Base-by-base conservation (phyloP, 176 grass and related monocot genomes). In the Musa troglodytarum region DNA sequence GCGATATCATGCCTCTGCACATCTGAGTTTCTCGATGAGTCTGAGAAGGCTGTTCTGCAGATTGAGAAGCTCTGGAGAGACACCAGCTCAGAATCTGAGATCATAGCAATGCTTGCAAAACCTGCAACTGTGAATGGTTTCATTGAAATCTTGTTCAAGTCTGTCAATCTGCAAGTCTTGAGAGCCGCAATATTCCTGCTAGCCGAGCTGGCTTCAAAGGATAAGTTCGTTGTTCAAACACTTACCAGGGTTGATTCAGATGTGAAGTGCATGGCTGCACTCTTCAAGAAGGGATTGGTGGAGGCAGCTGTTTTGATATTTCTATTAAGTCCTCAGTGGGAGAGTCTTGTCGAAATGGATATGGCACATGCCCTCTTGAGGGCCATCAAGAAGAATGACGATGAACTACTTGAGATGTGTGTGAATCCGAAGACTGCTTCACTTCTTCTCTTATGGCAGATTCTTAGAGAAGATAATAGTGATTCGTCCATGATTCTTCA, bases 101-200 rank as follows among this genome's bases (percentile, higher is more conserved):
- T 83, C 14, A 49, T 76, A 26, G 16, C 58, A 49, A 50, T 68
- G 68, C 83, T 92, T 9, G 49, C 83, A 3, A 81, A 82, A 63
- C 89, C 89, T n/a, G 83, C 85, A 21, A 83, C 83, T 4, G 8
- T 92, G 23, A 86, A 92, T 70, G 86, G 89, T 49, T 92, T 92
- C 52, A 71, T 92, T 56, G 89, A 92, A 79, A 77, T 92, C 50
- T 79, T 92, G 50, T 88, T 92, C 83, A 88, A 88, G 75, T 92
- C 89, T 11, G 83, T 92, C 5, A 72, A 49, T 59, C 75, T 66
- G 3, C 71, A 85, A 49, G 86, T 92, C 10, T 81, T 88, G 19
- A 81, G 70, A 29, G 61, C 76, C 11, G 64, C 81, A 49, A 76
- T 88, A 11, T 92, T 86, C 83, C 86, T 92, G 71, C 86, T 92